Percentiles rank a stretch among this genome's conserved stretches.
Evolutionary conservation across 371 early-diverging fungal species (phyloP).

Genomic region (Nematocida sp.): DNA sequence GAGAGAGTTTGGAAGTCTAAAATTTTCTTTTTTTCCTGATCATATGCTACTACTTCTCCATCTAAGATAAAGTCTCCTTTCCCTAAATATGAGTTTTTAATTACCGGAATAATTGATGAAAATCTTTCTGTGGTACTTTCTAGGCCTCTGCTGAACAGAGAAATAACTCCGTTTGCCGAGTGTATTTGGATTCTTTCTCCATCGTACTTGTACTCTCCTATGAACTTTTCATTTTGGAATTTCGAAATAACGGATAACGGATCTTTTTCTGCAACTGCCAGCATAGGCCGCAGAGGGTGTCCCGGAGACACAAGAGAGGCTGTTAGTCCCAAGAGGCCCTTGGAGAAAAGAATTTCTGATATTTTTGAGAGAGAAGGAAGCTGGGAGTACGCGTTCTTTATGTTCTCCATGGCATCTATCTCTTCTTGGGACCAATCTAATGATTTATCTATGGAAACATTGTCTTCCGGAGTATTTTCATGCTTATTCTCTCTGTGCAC

Average conservation of each 20-base stretch:
- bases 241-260: slow-evolving; percentile 83
- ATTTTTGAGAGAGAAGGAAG: slow-evolving; percentile 62
- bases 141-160: slow-evolving; percentile 85
- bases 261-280: slow-evolving; percentile 93
- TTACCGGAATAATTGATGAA: slow-evolving; percentile 77
- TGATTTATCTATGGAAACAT: background rate
- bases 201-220: slow-evolving; percentile 98
- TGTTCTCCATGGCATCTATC: slow-evolving; percentile 28
- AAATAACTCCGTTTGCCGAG: slow-evolving; percentile 49
- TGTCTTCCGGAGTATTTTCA: slow-evolving; percentile 73
- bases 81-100: slow-evolving; percentile 68
- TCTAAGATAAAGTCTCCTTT: slow-evolving; percentile 87
- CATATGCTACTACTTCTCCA: slow-evolving; percentile 98
- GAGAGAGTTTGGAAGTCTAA: slow-evolving; percentile 88
- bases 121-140: slow-evolving; percentile 90
- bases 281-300: slow-evolving; percentile 98
- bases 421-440: slow-evolving; percentile 38
- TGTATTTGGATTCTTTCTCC: slow-evolving; percentile 94
- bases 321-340: slow-evolving; percentile 68
- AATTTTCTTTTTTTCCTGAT: slow-evolving; percentile 73
- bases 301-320: slow-evolving; percentile 68
- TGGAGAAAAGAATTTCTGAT: slow-evolving; percentile 64
- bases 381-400: slow-evolving; percentile 66
- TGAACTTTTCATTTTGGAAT: slow-evolving; percentile 77
- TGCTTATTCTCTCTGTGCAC: slow-evolving; percentile 68